Evolutionary conservation across 352 stramenopile species (phyloP).

Genomic region (Phytophthora uliginosa): DNA sequence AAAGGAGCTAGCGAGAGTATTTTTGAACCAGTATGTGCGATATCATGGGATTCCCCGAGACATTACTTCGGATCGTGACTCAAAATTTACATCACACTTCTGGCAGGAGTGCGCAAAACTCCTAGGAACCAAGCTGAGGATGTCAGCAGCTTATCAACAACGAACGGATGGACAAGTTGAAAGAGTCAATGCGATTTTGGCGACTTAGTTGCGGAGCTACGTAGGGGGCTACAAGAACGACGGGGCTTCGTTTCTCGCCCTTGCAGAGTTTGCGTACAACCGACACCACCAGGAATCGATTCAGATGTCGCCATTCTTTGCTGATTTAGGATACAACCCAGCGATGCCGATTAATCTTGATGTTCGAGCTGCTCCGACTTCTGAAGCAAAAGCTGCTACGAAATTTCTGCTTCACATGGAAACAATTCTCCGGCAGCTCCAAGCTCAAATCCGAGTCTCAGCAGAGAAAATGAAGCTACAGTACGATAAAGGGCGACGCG

Average conservation of each 20-base stretch:
- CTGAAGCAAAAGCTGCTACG: too few species aligned
- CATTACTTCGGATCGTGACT: constrained; percentile 10
- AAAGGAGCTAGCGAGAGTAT: neutral
- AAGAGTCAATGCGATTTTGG: constrained; percentile 11
- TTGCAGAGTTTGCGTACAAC: constrained; percentile 10
- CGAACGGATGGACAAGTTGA: constrained; percentile 15
- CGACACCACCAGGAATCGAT: too few species aligned
- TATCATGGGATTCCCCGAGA: constrained; percentile 9
- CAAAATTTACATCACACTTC: constrained; percentile 18
- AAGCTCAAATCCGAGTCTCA: too few species aligned
- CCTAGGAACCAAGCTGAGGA: neutral
- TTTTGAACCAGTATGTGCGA: constrained; percentile 6
- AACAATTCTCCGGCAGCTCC: too few species aligned
- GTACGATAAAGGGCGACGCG: too few species aligned
- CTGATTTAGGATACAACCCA: too few species aligned
- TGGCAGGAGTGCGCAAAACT: constrained; percentile 1
- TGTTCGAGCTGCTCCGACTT: too few species aligned
- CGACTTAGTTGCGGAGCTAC: neutral
- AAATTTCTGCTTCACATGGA: too few species aligned
- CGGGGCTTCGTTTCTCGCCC: neutral
- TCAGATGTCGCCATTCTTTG: too few species aligned
- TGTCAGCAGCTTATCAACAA: constrained; percentile 11
- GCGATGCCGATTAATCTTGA: too few species aligned
- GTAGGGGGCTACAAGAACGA: constrained; percentile 12
- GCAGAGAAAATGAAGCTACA: too few species aligned